Base-by-base conservation (phyloP, 2,329 filamentous ascomycete species). In the Westerdykella sp. region DNA sequence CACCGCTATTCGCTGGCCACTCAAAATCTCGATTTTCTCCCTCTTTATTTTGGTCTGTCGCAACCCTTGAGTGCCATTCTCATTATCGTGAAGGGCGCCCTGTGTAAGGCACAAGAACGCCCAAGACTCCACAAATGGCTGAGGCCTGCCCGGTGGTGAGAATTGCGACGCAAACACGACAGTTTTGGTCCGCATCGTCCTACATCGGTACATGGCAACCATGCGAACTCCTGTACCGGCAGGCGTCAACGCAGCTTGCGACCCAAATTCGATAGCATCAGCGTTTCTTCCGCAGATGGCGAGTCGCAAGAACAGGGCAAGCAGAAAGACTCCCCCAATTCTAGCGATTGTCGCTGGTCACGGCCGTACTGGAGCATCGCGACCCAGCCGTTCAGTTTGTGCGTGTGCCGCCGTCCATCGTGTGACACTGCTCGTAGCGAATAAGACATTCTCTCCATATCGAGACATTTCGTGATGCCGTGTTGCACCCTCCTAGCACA, bases 31-130 rank as follows among this genome's bases (percentile, higher is more conserved):
- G 57, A 52, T 54, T 53, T 45, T 47, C 48, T 48, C 55, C 42
- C 25, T 28, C 25, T 28, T 9, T 12, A 28, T 28, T 28, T 12
- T 42, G 45, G 40, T 44, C 40, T 37, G 39, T 39, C 34, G 35
- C 47, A 44, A 57, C 48, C 49, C 50, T 54, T 50, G 39, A 54
- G 56, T 62, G 54, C 39, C 48, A 39, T 51, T 44, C 42, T 47
- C 39, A 39, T 64, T 63, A 54, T 63, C 59, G 59, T 64, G 56
- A 57, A 34, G 53, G 46, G 18, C 39, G 36, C 53, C 40, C 55
- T 44, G 54, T 58, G 49, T 43, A 57, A 58, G 55, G 52, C 59
- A 53, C 57, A 57, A 51, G 39, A 39, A 45, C 35, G 13, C 41
- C 43, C 25, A 28, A 28, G 35, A 46, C 23, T 42, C 51, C 56